Evolutionary conservation across 805 yeast species (phyloP).

Genomic region (Suhomyces sp.): DNA sequence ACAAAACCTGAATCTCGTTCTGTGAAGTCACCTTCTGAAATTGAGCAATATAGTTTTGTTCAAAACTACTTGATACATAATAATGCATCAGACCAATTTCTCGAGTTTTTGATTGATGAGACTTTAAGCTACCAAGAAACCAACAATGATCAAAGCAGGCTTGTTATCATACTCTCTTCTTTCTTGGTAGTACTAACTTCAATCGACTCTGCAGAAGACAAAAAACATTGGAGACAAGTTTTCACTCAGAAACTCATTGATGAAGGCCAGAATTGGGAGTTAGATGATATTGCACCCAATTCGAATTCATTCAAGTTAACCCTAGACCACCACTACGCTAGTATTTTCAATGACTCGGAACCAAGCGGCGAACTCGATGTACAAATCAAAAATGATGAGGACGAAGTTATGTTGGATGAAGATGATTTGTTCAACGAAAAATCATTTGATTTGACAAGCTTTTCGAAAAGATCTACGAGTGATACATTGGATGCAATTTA

Average conservation of each 20-base stretch:
- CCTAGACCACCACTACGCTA: conserved; percentile 27
- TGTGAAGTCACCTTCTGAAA: neutral
- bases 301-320: conserved; percentile 11
- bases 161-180: conserved; percentile 20
- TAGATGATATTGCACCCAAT: neutral
- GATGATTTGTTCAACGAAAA: conserved; percentile 9
- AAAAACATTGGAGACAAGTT: conserved; percentile 21
- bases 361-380: conserved; percentile 1
- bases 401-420: conserved; percentile 8
- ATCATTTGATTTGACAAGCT: neutral
- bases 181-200: conserved; percentile 18
- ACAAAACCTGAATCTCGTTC: neutral
- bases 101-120: neutral
- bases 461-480: neutral
- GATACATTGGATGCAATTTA: neutral
- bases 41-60: conserved; percentile 1
- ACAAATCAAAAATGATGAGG: conserved; percentile 3
- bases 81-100: neutral
- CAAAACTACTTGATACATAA: neutral
- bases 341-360: conserved; percentile 20
- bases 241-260: neutral
- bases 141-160: conserved; percentile 24
- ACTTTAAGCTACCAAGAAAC: conserved; percentile 12
- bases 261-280: neutral
- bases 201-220: conserved; percentile 15